phyloP scores from a whole-genome alignment of 1,139 yeast species.

The Yamadazyma diospyri region DNA sequence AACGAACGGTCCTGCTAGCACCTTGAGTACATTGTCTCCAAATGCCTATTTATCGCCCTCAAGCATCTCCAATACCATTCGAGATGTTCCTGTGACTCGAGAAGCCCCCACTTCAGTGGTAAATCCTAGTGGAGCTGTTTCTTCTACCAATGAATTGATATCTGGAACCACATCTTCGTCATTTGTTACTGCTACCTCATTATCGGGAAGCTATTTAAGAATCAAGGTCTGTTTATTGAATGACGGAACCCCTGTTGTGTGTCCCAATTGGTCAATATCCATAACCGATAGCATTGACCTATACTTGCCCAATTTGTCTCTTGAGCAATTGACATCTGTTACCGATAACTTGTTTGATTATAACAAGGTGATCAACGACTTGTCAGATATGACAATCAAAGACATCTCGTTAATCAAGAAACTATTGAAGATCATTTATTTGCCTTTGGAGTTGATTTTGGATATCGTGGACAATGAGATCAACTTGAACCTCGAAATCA shows the following conservation, averaged over 20 bases:
- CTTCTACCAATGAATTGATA: conserved; percentile 18
- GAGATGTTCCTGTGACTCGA: conserved; percentile 6
- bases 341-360: conserved; percentile 44
- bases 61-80: conserved; percentile 13
- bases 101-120: neutral
- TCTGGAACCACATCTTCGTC: conserved; percentile 36
- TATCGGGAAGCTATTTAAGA: conserved; percentile 75
- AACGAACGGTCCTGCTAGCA: conserved; percentile 29
- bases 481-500: conserved; percentile 72
- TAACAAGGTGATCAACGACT: conserved; percentile 39
- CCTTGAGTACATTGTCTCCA: conserved; percentile 35
- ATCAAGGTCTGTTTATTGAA: conserved; percentile 67
- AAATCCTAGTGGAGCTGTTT: conserved; percentile 13
- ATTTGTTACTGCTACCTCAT: conserved; percentile 87
- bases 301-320: conserved; percentile 42
- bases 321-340: conserved; percentile 40
- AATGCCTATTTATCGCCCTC: conserved; percentile 20
- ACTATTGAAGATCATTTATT: conserved; percentile 41
- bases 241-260: conserved; percentile 84
- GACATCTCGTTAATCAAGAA: conserved; percentile 38
- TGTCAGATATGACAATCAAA: conserved; percentile 34
- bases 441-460: conserved; percentile 65
- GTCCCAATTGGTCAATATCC: conserved; percentile 66
- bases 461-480: conserved; percentile 52
- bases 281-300: conserved; percentile 56